Conservation (phyloP, 2,329 filamentous ascomycete species). For the Sclerotinia nivalis region DNA sequence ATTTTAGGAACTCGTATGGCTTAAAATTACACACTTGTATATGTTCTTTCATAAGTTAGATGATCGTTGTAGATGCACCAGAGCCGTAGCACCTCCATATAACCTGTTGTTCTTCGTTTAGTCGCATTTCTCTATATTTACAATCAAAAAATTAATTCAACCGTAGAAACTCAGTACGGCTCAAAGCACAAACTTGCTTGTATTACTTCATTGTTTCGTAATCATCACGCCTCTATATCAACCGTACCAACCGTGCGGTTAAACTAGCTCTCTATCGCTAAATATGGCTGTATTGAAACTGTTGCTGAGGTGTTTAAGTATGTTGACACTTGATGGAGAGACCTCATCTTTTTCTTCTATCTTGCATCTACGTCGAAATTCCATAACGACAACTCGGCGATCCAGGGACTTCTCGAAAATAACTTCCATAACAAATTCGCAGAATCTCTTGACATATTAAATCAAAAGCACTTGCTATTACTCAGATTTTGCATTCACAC, state of each 20-base stretch:
- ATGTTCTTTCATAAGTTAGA: not conserved
- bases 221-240: not conserved
- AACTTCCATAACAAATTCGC: not conserved
- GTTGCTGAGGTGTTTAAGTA: not conserved
- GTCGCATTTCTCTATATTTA: too few relatives aligned
- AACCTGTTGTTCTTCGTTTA: accelerated
- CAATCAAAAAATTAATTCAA: too few relatives aligned
- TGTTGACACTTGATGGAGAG: accelerated
- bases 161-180: not conserved
- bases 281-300: not conserved
- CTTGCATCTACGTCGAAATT: not conserved
- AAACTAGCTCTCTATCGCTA: not conserved
- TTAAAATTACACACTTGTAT: not conserved
- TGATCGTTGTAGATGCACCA: not conserved
- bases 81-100: accelerated
- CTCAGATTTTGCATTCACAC: not conserved
- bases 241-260: accelerated
- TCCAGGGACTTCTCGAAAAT: not conserved
- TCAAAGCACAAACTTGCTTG: not conserved
- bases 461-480: too few relatives aligned
- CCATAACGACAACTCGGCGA: not conserved
- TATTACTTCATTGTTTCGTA: not conserved
- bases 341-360: accelerated
- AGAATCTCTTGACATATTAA: not conserved
- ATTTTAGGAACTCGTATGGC: not conserved